Evolutionary conservation across 192 early-diverging fungal genomes (phyloP).

Genomic region (Polychytrium aggregatum): DNA sequence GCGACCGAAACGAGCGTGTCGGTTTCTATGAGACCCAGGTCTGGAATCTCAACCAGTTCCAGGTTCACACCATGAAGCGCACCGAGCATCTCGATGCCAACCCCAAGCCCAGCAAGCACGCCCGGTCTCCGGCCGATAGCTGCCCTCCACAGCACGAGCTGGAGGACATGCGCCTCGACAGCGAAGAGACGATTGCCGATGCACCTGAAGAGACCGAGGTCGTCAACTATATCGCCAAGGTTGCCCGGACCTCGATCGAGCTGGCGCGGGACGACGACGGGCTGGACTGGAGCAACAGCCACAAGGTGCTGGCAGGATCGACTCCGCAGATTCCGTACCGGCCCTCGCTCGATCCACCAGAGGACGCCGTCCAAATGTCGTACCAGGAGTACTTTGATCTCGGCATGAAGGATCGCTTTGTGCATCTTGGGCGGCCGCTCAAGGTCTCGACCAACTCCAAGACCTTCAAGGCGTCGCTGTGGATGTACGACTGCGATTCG

Average conservation of each 20-base stretch:
- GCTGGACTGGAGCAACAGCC: conserved; percentile 5
- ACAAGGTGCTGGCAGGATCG: conserved; percentile 8
- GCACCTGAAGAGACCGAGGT: conserved; percentile 8
- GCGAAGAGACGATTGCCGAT: conserved; percentile 6
- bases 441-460: conserved; percentile 3
- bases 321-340: no score
- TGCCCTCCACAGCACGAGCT: neutral
- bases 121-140: no score
- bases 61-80: conserved; percentile 11
- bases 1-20: conserved; percentile 24
- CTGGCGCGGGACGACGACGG: conserved; percentile 3
- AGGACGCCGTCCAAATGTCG: neutral
- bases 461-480: conserved; percentile 26
- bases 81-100: conserved; percentile 28
- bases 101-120: conserved; percentile 9
- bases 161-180: neutral
- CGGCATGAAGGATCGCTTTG: neutral
- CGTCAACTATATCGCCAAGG: conserved; percentile 6
- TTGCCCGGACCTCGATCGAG: no score
- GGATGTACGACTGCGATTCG: conserved; percentile 30
- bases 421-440: conserved; percentile 21
- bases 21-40: conserved; percentile 28
- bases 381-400: conserved; percentile 23
- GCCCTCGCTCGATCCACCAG: conserved; percentile 21
- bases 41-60: conserved; percentile 29